Evolutionary conservation across 2,329 filamentous ascomycete genomes (phyloP).

Genomic region (Dryadomyces quercivorus): DNA sequence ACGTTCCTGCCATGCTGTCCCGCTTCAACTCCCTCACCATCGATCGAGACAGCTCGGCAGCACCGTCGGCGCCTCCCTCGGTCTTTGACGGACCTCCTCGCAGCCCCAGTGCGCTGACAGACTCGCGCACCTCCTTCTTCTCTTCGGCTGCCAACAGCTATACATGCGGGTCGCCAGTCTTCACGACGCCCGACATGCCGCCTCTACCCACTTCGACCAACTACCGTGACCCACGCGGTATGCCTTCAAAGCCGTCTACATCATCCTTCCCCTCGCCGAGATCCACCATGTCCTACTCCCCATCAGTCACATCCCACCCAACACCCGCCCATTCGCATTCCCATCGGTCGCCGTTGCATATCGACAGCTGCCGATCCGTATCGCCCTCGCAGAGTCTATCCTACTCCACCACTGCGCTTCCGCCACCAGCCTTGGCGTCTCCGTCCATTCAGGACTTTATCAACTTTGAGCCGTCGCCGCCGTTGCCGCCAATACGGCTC

Average conservation of each 20-base stretch:
- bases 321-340: not conserved
- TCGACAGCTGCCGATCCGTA: not conserved
- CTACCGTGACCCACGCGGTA: not conserved
- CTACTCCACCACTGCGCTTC: not conserved
- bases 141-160: slow-evolving; percentile 9
- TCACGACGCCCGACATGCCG: slow-evolving; percentile 1
- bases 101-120: slow-evolving; percentile 7
- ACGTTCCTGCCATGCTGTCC: slow-evolving; percentile 7
- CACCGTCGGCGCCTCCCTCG: slow-evolving; percentile 1
- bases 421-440: not conserved
- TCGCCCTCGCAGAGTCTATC: not conserved
- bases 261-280: too few relatives aligned
- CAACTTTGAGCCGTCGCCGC: slow-evolving; percentile 10
- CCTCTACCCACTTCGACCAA: not conserved
- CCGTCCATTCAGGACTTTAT: slow-evolving; percentile 12
- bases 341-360: not conserved
- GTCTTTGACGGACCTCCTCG: slow-evolving; percentile 1
- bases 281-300: too few relatives aligned
- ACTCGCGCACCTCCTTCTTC: slow-evolving; percentile 8
- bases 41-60: slow-evolving; percentile 4
- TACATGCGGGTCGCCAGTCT: slow-evolving; percentile 6
- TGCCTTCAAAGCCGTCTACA: not conserved
- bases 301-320: too few relatives aligned
- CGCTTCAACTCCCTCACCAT: slow-evolving; percentile 11
- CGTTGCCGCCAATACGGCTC: slow-evolving; percentile 8